Evolutionary conservation across 257 asterid genomes (phyloP).

Genomic region (Ehretia macrophylla): DNA sequence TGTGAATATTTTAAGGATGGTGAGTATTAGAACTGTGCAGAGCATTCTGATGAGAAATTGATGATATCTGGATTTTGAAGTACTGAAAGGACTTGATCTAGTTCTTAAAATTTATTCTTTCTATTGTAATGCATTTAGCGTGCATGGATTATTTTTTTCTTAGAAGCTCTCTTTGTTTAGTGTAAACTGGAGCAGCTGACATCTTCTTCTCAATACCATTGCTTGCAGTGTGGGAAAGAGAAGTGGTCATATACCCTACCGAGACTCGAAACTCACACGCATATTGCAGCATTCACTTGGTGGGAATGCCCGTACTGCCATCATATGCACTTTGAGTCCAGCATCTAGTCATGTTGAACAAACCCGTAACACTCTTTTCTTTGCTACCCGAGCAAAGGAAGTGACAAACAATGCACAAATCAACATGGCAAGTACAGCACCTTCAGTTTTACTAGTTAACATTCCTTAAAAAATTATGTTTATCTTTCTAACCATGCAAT

Average conservation of each 20-base stretch:
- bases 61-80: too few species aligned
- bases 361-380: conserved; percentile 86
- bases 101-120: too few species aligned
- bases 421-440: conserved; percentile 59
- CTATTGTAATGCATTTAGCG: too few species aligned
- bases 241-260: conserved; percentile 90
- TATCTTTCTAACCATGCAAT: conserved; percentile 7
- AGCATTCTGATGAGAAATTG: too few species aligned
- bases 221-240: conserved; percentile 73
- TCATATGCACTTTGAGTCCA: conserved; percentile 94
- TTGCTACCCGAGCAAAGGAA: conserved; percentile 95
- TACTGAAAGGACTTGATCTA: too few species aligned
- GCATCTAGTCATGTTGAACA: conserved; percentile 90
- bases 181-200: background rate
- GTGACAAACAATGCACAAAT: conserved; percentile 93
- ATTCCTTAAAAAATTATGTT: background rate
- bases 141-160: background rate
- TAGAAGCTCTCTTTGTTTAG: background rate
- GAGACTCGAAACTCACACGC: conserved; percentile 95
- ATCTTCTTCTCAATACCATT: background rate
- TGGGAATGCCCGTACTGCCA: conserved; percentile 98
- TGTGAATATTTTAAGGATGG: too few species aligned
- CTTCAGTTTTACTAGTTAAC: background rate
- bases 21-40: too few species aligned
- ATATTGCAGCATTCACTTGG: conserved; percentile 96